phyloP scores from a whole-genome alignment of 495 filamentous ascomycete species.

The Podospora sp. region DNA sequence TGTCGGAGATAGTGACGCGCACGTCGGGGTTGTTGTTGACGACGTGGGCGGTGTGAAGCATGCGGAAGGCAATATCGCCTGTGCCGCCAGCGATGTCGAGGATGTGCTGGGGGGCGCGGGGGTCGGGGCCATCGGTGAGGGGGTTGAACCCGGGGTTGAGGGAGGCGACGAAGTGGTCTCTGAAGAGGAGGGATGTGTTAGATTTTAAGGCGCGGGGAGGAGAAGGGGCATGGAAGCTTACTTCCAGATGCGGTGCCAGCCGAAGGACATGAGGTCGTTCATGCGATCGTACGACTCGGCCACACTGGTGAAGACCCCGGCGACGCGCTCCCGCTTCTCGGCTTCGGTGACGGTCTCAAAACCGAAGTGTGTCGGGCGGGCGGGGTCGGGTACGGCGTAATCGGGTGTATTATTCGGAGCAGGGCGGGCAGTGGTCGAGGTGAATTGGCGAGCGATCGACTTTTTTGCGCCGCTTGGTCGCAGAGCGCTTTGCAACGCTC shows the following conservation, averaged over 20 bases:
- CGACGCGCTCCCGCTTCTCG: slow-evolving; percentile 71
- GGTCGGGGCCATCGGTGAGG: slow-evolving; percentile 37
- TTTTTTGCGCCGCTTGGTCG: slow-evolving; percentile 1
- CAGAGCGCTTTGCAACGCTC: slow-evolving; percentile 19
- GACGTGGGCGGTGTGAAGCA: slow-evolving; percentile 84
- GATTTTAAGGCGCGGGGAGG: slow-evolving; percentile 11
- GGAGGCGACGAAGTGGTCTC: slow-evolving; percentile 90
- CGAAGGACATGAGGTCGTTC: slow-evolving; percentile 99
- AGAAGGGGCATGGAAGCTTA: slow-evolving; percentile 26
- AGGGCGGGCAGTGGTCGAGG: slow-evolving; percentile 6
- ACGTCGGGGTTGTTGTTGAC: slow-evolving; percentile 79
- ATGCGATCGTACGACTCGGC: slow-evolving; percentile 90
- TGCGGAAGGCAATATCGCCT: slow-evolving; percentile 96
- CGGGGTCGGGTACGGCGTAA: slow-evolving; percentile 47
- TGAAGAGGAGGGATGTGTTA: slow-evolving; percentile 26
- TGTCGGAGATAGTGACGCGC: slow-evolving; percentile 87
- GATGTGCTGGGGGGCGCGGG: slow-evolving; percentile 63
- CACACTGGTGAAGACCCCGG: slow-evolving; percentile 91
- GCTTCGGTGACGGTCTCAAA: slow-evolving; percentile 84
- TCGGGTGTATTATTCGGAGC: slow-evolving; percentile 21
- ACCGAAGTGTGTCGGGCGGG: slow-evolving; percentile 87
- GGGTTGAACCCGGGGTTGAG: slow-evolving; percentile 81
- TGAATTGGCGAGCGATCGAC: slow-evolving; percentile 12
- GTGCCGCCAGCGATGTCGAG: slow-evolving; percentile 97
- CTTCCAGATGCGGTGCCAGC: slow-evolving; percentile 97